Conservation (phyloP, 805 yeast species). For the Hemisphaericaspora nanyangensis region DNA sequence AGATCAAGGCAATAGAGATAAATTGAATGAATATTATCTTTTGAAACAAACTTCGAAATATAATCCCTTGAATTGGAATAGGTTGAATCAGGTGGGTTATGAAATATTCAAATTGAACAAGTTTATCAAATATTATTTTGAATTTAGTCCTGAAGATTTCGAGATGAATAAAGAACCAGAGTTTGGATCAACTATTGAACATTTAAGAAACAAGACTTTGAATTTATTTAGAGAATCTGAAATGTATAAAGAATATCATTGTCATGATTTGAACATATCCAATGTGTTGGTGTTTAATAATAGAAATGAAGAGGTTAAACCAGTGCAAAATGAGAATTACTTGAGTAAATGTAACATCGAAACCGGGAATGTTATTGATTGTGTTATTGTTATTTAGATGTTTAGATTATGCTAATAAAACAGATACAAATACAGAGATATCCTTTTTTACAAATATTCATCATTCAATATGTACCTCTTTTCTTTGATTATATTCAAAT, state of each 20-base stretch:
- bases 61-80: constrained; percentile 21
- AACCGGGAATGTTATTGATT: constrained; percentile 40
- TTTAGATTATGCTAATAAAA: neutral
- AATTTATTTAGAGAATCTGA: constrained; percentile 47
- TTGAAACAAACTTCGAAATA: constrained; percentile 23
- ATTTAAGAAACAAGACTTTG: constrained; percentile 55
- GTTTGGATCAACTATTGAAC: constrained; percentile 63
- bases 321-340: constrained; percentile 22
- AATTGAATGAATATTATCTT: constrained; percentile 25
- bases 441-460: constrained; percentile 10
- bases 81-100: constrained; percentile 12
- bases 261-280: constrained; percentile 6
- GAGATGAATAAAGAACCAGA: constrained; percentile 56
- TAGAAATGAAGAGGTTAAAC: constrained; percentile 19
- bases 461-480: constrained; percentile 20
- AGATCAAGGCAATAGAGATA: constrained; percentile 11
- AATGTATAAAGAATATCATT: constrained; percentile 17
- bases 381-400: constrained; percentile 13
- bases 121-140: constrained; percentile 58
- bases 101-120: constrained; percentile 17
- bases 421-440: neutral
- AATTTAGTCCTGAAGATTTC: constrained; percentile 80
- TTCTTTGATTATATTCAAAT: constrained; percentile 24
- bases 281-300: constrained; percentile 30
- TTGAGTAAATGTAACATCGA: constrained; percentile 37